Conservation (phyloP, 306 rosid genomes). For the Castanea crenata region DNA sequence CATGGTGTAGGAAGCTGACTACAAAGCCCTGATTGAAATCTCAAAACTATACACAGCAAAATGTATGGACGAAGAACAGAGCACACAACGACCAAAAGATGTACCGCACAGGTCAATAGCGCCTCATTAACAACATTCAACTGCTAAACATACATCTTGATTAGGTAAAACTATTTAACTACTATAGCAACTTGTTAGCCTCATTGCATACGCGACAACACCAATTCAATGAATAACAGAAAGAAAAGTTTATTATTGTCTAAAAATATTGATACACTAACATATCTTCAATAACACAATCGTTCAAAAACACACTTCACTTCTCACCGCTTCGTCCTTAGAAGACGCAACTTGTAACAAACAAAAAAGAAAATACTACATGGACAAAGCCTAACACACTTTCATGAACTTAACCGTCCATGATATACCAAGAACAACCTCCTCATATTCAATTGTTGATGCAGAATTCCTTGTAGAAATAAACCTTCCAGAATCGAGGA, state of each 20-base stretch:
- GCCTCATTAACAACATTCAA: background rate
- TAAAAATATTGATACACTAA: background rate
- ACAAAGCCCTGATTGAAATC: background rate
- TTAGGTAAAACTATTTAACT: background rate
- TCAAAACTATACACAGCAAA: background rate
- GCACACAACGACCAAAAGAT: background rate
- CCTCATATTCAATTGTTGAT: no score
- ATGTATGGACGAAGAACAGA: background rate
- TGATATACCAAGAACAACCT: no score
- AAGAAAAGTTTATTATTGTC: background rate
- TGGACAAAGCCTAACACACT: background rate
- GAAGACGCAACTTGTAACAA: constrained; percentile 9
- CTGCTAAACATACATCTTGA: background rate
- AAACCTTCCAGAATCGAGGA: no score
- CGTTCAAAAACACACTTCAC: constrained; percentile 14
- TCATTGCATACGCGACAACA: background rate
- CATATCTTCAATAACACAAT: constrained; percentile 1
- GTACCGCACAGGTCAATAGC: background rate
- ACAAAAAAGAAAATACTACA: constrained; percentile 9
- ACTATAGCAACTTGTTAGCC: background rate
- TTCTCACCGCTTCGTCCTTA: background rate
- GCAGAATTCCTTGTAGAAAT: no score
- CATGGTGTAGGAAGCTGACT: background rate
- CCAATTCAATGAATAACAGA: background rate
- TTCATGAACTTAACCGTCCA: no score